A percentile compares a stretch with the other conserved stretches of the same genome.
Evolutionary conservation across 805 yeast species (phyloP).

Genomic region (Myxozyma mucilagina): DNA sequence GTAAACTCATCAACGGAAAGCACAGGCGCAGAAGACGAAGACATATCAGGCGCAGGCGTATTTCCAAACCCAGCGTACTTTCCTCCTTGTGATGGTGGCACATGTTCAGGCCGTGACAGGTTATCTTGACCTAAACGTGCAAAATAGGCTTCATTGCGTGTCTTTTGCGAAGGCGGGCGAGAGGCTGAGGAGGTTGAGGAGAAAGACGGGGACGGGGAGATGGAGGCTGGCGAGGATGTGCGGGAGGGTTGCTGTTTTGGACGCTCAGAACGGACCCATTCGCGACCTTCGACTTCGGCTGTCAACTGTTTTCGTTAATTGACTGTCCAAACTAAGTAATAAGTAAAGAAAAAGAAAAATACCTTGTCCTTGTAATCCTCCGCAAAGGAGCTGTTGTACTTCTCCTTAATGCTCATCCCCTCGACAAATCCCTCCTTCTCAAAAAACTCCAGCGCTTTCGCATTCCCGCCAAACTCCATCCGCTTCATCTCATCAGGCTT

Average conservation of each 20-base stretch:
- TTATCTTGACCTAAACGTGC: constrained; percentile 75
- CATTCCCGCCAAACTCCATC: constrained; percentile 93
- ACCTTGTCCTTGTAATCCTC: constrained; percentile 80
- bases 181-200: constrained; percentile 23
- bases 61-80: constrained; percentile 90
- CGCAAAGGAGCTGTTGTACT: constrained; percentile 90
- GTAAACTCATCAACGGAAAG: constrained; percentile 39
- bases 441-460: constrained; percentile 67
- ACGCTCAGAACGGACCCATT: constrained; percentile 46
- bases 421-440: constrained; percentile 68
- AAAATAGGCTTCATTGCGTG: constrained; percentile 78
- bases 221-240: constrained; percentile 13
- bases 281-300: constrained; percentile 70
- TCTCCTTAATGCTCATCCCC: constrained; percentile 62
- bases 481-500: constrained; percentile 85
- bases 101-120: constrained; percentile 66
- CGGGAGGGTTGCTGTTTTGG: constrained; percentile 1
- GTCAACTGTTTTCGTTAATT: constrained; percentile 46
- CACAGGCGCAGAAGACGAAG: constrained; percentile 13
- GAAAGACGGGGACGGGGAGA: constrained; percentile 25
- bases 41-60: constrained; percentile 44
- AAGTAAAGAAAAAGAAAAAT: background rate
- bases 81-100: constrained; percentile 95
- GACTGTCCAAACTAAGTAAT: background rate
- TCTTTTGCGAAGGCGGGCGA: constrained; percentile 40